phyloP scores from a whole-genome alignment of 805 yeast species.

The Cyberlindnera lachancei region DNA sequence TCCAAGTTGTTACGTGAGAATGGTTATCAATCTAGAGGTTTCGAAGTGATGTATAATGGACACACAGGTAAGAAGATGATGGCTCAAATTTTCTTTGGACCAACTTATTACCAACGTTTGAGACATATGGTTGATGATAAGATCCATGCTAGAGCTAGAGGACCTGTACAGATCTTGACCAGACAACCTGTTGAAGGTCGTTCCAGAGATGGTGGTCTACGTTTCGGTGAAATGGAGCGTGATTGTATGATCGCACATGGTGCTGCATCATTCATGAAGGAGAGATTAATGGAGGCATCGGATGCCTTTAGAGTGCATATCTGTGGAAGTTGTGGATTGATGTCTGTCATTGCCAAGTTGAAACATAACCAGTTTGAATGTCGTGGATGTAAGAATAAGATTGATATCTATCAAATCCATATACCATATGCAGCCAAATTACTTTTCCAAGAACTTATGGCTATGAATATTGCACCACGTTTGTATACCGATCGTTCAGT shows the following conservation, averaged over 20 bases:
- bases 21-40: constrained; percentile 97
- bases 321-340: constrained; percentile 97
- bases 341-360: constrained; percentile 95
- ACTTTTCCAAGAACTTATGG: constrained; percentile 98
- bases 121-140: constrained; percentile 99
- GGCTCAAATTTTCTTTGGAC: constrained; percentile 99
- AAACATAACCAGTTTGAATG: constrained; percentile 98
- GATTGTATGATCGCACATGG: constrained; percentile 99
- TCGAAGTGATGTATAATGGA: constrained; percentile 97
- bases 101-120: constrained; percentile 96
- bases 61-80: constrained; percentile 96
- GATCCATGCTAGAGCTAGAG: constrained; percentile 98
- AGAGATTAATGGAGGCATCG: constrained; percentile 97
- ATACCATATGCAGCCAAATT: constrained; percentile 98
- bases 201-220: constrained; percentile 97
- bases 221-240: constrained; percentile 99
- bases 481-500: constrained; percentile 89
- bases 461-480: constrained; percentile 98
- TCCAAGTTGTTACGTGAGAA: constrained; percentile 88
- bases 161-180: constrained; percentile 95
- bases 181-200: constrained; percentile 99
- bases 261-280: constrained; percentile 96
- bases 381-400: constrained; percentile 96
- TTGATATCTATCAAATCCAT: constrained; percentile 94
- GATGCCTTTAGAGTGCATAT: constrained; percentile 98